Evolutionary conservation across 345 rosid genomes (phyloP), one percentile per base, ranked within the genome.

Genomic region (Eutrema japonicum): DNA sequence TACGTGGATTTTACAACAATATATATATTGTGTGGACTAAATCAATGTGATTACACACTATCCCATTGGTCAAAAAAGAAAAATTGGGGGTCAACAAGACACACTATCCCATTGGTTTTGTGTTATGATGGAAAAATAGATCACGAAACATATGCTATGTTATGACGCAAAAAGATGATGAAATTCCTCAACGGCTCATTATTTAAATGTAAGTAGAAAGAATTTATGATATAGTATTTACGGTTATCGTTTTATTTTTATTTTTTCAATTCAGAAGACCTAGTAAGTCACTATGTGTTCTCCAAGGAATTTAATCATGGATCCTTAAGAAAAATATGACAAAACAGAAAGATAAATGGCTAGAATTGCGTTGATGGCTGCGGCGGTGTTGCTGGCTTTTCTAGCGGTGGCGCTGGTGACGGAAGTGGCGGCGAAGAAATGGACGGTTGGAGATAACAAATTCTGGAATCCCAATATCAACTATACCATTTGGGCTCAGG

Each of bases 401-500:
- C 82, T 78, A 56, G 22, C 72, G 70, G 68, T 73, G 54, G 63
- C 80, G 37, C 63, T 82, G 78, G 76, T 78, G 43, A 83, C 73
- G 3, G 70, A 81, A 66, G 90, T 79, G 52, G 76, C 70, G 52
- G 92, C 89, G 2, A 89, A 84, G 14, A 86, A 71, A 77, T 91
- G 69, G 75, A 86, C 63, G n/a, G 96, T 91, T 0, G 97, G 97
- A 16, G 60, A 56, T 9, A 87, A 78, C 79, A 76, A 70, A 74
- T 86, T 83, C 8, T 94, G 98, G 98, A 80, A 79, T 54, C 72
- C 71, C 36, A 85, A 84, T 74, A 76, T 88, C n/a, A 94, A 91
- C 82, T 91, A 88, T 78, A 91, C 93, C 51, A 30, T 83, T 37
- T 94, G 97, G 97, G 92, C 95, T 76, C 76, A 86, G 51, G 87